Base-by-base conservation (phyloP, 805 yeast genomes). In the Brettanomyces naardenensis region DNA sequence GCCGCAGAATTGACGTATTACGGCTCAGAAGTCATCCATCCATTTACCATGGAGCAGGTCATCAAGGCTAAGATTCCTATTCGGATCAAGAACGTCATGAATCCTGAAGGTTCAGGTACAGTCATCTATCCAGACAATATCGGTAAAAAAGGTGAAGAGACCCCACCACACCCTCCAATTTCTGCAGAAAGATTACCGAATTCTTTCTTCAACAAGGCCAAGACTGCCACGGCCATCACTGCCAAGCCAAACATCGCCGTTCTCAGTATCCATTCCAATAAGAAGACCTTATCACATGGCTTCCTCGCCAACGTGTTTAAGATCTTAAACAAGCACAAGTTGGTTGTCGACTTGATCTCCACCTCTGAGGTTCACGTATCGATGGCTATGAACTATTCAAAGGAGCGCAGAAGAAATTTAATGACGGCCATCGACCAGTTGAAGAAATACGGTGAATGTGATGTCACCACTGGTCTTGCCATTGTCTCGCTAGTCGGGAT, bases 1-100 rank as follows among this genome's bases (percentile, higher is more conserved):
- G 98, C 98, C 4, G 92, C 97, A 0, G 98, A 92, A 65, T 74
- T 92, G 59, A 92, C 98, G 1, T 92, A 92, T 62, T 92, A 92
- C 56, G 98, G 98, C 32, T 81, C 94, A 2, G 98, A 92, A 64
- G 98, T 92, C 47, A 92, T 92, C 51, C 98, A 92, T 56, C 98
- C 98, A 3, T 89, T 92, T 68, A 92, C 98, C 18, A 92, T 92
- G 98, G 97, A 90, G 65, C 98, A 92, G 66, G 98, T 90, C 41
- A 92, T 92, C 51, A 78, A 80, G 49, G 97, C 97, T 19, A 85
- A 81, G 56, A 92, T 92, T 56, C 98, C 98, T 33, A 92, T 92
- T 58, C 77, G 97, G 56, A 92, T 92, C 53, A 92, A 92, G 62
- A 92, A 92, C 60, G 98, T 92, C 38, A 89, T 78, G 61, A 90